These are phyloP conservation scores for Scheffersomyces titani DNA, from an alignment of 1,139 yeast species.

Conservation along the genomic window DNA sequence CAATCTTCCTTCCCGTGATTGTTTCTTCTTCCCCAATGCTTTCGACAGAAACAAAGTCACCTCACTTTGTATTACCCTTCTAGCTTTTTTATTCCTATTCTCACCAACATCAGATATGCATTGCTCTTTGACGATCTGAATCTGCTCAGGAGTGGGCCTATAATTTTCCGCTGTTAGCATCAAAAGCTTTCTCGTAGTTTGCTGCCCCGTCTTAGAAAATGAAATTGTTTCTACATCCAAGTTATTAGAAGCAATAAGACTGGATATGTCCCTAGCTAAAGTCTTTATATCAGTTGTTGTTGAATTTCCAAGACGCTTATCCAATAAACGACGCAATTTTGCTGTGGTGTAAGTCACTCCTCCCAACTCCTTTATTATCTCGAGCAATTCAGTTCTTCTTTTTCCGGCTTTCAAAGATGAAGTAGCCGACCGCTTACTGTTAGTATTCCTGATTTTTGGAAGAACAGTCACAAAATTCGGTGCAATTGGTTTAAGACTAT, in stretches of 20 bases:
- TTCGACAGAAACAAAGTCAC: slow-evolving; percentile 25
- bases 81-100: slow-evolving; percentile 8
- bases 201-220: slow-evolving; percentile 31
- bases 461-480: slow-evolving; percentile 7
- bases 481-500: slow-evolving; percentile 10
- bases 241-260: slow-evolving; percentile 17
- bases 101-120: slow-evolving; percentile 30
- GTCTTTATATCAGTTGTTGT: slow-evolving; percentile 52
- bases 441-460: neutral
- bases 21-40: slow-evolving; percentile 10
- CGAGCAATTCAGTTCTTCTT: slow-evolving; percentile 36
- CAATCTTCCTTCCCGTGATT: slow-evolving; percentile 18
- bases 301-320: slow-evolving; percentile 31
- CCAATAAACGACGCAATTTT: slow-evolving; percentile 36
- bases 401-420: slow-evolving; percentile 16
- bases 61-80: slow-evolving; percentile 32
- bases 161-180: slow-evolving; percentile 27
- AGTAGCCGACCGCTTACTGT: slow-evolving; percentile 3
- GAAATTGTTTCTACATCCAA: slow-evolving; percentile 31
- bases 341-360: slow-evolving; percentile 43
- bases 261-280: slow-evolving; percentile 42
- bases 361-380: slow-evolving; percentile 38
- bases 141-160: slow-evolving; percentile 30
- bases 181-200: slow-evolving; percentile 34
- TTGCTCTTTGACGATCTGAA: slow-evolving; percentile 24